Evolutionary conservation across 1,139 yeast genomes (phyloP), one percentile per base, ranked within the genome.

Genomic region (Groenewaldozyma auringiensis): DNA sequence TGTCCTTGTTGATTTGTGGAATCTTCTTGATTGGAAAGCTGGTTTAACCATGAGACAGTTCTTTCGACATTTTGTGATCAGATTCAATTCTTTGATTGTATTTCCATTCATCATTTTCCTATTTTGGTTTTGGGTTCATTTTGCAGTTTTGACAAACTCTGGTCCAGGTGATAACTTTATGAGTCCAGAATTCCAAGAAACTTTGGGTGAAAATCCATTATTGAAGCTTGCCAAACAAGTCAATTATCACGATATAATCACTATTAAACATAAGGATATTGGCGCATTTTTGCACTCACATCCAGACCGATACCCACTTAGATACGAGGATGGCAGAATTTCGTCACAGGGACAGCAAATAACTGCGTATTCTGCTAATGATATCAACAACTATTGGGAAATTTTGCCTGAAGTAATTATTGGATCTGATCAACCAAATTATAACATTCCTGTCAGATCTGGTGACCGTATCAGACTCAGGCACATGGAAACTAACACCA

Each of bases 121-220:
- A 59, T 83, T 80, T 60, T 94, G 98, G 97, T 94, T 94, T 69
- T 87, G 81, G 67, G 75, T 89, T 47, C 99, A 94, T 66, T 92
- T 94, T 65, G 75, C 79, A 35, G 74, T 92, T 39, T 76, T 94
- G 57, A 75, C 67, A 50, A 81, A 78, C 56, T 88, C 97, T 1
- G 99, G 99, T 31, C 94, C 97, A 4, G 99, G 99, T 50, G 97
- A 94, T 65, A 71, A 74, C 3, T 89, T 89, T 65, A 94, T 94
- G 98, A 78, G 94, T 16, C 72, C 92, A 2, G 94, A 83, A 49
- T 94, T 94, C 72, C 97, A 92, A 67, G 95, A 87, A 61, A 82
- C 96, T 14, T 74, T 92, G 47, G 78, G 78, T 22, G 98, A 89
- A 60, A 86, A 94, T 38, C 54, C 61, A 17, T 63, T 86, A 59